A percentile compares a stretch with the other conserved stretches of the same genome.
These are phyloP conservation scores for Lactarius indigo DNA, from an alignment of 768 basidiomycete species.

Conservation along the genomic window DNA sequence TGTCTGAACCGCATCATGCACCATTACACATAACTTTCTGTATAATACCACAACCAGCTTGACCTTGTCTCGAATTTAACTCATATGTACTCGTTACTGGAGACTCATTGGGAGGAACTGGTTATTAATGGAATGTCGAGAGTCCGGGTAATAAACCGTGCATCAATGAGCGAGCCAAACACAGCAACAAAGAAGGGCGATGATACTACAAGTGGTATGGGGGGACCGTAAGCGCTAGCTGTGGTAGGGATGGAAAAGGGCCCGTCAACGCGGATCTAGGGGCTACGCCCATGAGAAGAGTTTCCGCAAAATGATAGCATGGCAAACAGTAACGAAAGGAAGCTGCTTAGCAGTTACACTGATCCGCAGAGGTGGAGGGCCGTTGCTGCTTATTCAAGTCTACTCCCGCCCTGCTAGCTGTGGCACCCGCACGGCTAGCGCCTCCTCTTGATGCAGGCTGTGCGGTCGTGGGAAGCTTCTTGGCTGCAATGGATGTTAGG, in stretches of 20 bases:
- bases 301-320: conserved; percentile 9
- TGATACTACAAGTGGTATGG: conserved; percentile 29
- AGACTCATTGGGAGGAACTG: background rate
- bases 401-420: conserved; percentile 58
- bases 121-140: conserved; percentile 19
- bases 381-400: conserved; percentile 70
- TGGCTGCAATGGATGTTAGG: conserved; percentile 46
- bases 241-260: conserved; percentile 7
- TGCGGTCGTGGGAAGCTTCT: conserved; percentile 83
- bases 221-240: conserved; percentile 17
- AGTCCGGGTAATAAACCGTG: conserved; percentile 33
- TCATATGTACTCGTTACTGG: conserved; percentile 11
- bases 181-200: conserved; percentile 28
- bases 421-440: conserved; percentile 47
- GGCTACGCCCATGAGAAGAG: conserved; percentile 10
- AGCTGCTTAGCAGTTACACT: conserved; percentile 67
- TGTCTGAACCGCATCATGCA: conserved; percentile 1
- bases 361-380: conserved; percentile 53
- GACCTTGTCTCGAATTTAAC: background rate
- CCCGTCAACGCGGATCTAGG: conserved; percentile 14
- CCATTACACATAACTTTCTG: background rate
- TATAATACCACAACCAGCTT: background rate
- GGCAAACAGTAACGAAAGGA: conserved; percentile 8
- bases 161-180: conserved; percentile 40
- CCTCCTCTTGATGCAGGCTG: conserved; percentile 60